Conservation (phyloP, 1,284 basidiomycete genomes). For the Fistulinella staudtii region DNA sequence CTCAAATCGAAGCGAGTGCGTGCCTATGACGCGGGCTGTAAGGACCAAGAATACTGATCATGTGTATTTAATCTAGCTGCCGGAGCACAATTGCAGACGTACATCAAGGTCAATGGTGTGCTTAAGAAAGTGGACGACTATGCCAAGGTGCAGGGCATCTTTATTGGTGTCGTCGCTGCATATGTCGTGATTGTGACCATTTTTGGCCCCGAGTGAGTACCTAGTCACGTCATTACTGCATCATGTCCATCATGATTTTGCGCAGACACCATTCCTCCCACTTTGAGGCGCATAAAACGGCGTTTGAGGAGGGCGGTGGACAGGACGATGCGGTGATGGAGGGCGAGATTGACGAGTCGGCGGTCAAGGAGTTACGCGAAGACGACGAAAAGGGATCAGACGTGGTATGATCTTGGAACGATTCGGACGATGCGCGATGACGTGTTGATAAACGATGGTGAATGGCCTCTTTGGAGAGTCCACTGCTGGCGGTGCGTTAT, state of each 20-base stretch:
- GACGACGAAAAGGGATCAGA: conserved; percentile 17
- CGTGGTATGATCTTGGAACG: background rate
- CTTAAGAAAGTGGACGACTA: conserved; percentile 65
- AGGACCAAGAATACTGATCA: background rate
- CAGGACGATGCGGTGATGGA: conserved; percentile 40
- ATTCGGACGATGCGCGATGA: background rate
- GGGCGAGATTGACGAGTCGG: background rate
- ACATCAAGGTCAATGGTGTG: conserved; percentile 44
- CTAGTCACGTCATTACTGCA: too few relatives aligned
- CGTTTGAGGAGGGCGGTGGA: conserved; percentile 73
- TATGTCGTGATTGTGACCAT: conserved; percentile 69
- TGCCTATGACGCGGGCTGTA: too few relatives aligned
- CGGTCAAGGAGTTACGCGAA: conserved; percentile 8
- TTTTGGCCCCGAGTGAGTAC: conserved; percentile 67
- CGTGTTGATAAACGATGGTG: too few relatives aligned
- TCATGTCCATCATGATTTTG: too few relatives aligned
- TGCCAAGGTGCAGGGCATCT: conserved; percentile 81
- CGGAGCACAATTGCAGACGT: conserved; percentile 53
- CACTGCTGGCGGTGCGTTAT: too few relatives aligned
- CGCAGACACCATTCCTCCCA: conserved; percentile 72
- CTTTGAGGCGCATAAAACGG: conserved; percentile 80
- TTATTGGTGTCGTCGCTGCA: conserved; percentile 73
- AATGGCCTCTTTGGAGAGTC: too few relatives aligned
- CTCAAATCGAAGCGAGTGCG: conserved; percentile 88
- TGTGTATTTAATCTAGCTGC: conserved; percentile 44